A percentile compares a stretch with the other conserved stretches of the same genome.
Conservation (phyloP, 352 stramenopile genomes). For the Phytophthora sp. region DNA sequence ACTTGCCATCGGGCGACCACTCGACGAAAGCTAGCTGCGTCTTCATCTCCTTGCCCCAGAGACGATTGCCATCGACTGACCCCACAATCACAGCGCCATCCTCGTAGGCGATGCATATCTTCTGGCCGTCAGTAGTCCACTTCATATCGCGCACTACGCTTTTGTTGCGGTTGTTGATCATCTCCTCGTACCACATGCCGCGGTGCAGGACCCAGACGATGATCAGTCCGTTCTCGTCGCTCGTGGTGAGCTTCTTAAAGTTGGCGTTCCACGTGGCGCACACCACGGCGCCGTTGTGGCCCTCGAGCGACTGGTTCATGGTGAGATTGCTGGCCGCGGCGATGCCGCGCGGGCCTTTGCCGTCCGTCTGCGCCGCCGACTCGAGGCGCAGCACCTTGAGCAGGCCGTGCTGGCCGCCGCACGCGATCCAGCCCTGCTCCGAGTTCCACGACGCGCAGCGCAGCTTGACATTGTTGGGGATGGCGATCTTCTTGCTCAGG, state of each 20-base stretch:
- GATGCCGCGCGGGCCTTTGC: conserved; percentile 80
- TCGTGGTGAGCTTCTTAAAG: conserved; percentile 95
- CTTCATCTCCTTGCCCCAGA: conserved; percentile 96
- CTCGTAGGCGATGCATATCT: conserved; percentile 96
- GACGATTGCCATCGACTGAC: conserved; percentile 92
- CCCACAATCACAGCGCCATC: conserved; percentile 95
- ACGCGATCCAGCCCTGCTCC: conserved; percentile 95
- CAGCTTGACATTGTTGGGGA: conserved; percentile 93
- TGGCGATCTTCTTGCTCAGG: conserved; percentile 96
- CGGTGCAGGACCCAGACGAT: conserved; percentile 96
- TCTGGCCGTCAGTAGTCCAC: conserved; percentile 93
- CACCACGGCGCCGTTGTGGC: conserved; percentile 90
- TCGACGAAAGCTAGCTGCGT: conserved; percentile 92
- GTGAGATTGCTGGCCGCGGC: conserved; percentile 91
- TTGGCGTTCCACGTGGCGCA: conserved; percentile 94
- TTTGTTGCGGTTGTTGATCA: conserved; percentile 98
- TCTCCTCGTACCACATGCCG: conserved; percentile 96
- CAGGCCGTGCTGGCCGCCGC: conserved; percentile 92
- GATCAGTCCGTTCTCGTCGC: conserved; percentile 95
- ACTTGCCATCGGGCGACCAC: conserved; percentile 92
- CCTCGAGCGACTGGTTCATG: conserved; percentile 96
- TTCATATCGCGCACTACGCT: conserved; percentile 95
- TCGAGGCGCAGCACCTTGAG: conserved; percentile 94
- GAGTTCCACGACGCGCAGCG: conserved; percentile 93
- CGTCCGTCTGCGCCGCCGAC: conserved; percentile 65